phyloP scores from a whole-genome alignment of 2,329 filamentous ascomycete genomes.

The Paraconiothyrium sp. region DNA sequence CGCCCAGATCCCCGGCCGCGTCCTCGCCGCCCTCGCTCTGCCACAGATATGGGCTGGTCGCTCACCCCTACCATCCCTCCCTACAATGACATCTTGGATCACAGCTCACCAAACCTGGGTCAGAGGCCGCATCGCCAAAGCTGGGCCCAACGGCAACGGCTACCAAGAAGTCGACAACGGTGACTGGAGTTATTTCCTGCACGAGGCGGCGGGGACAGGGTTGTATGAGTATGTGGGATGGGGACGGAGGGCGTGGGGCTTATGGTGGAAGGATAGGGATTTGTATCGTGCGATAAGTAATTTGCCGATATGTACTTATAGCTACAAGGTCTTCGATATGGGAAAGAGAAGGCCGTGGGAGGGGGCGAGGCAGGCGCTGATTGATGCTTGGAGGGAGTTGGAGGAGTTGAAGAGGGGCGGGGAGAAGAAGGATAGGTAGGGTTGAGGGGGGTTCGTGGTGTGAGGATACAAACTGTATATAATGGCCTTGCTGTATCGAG shows the following conservation, averaged over 20 bases:
- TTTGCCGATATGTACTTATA: slow-evolving; percentile 52
- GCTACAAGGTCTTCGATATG: slow-evolving; percentile 53
- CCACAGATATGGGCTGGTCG: slow-evolving; percentile 57
- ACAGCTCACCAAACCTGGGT: slow-evolving; percentile 33
- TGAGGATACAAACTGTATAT: neutral
- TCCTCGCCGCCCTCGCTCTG: slow-evolving; percentile 58
- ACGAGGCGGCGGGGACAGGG: slow-evolving; percentile 54
- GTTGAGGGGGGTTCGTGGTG: neutral
- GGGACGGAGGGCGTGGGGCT: slow-evolving; percentile 52
- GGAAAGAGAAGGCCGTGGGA: slow-evolving; percentile 53
- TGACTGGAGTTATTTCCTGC: slow-evolving; percentile 52
- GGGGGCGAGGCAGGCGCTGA: slow-evolving; percentile 51
- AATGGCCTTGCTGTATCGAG: too few species aligned
- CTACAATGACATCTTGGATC: slow-evolving; percentile 42
- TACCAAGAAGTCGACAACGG: slow-evolving; percentile 25
- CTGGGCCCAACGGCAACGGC: slow-evolving; percentile 37
- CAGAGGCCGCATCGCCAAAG: slow-evolving; percentile 44
- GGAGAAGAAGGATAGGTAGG: neutral
- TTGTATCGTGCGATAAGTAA: slow-evolving; percentile 54
- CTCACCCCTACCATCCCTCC: slow-evolving; percentile 47
- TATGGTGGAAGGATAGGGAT: slow-evolving; percentile 53
- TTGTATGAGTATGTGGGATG: slow-evolving; percentile 56
- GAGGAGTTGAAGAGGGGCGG: neutral
- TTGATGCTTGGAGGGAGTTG: slow-evolving; percentile 33
- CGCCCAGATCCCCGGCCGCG: slow-evolving; percentile 35